Evolutionary conservation across 495 filamentous ascomycete species (phyloP), one percentile per base, ranked within the genome.

Genomic region (Penicillium dipodomyicola): DNA sequence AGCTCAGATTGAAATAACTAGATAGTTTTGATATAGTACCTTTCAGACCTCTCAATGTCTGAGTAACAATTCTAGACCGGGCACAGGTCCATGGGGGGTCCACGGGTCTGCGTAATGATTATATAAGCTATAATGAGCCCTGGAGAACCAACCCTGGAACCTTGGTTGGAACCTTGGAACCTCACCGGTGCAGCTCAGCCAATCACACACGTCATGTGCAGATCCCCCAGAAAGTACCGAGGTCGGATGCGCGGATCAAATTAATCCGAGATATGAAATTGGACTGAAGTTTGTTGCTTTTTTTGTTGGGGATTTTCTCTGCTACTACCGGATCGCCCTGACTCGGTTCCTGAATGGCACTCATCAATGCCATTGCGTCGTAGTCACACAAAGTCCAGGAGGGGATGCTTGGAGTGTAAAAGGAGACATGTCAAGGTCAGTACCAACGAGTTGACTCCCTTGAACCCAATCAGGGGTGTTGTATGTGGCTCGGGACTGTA

Each of bases 401-500:
- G 69, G 50, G 71, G 74, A 27, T 77, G 74, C 33, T 46, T 66
- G 30, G 67, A 72, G 57, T 77, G 74, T 56, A 77, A 73, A 55
- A 62, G 65, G 49, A 65, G 72, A 43, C 71, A 77, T 60, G 67
- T 75, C 35, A 74, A 73, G 65, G 70, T 72, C 4, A 19, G 68
- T 60, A 9, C 33, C 33, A 37, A 6, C 14, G 20, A 29, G 4
- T 27, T 14, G 27, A 8, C 14, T 15, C 20, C 23, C 25, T 7
- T 39, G 35, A n/a, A 9, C 14, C 6, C 23, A 2, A 8, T 20
- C 6, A 15, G 15, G 9, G 19, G 5, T 29, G n/a, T 9, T 30
- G 44, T 3, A 44, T 44, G 10, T 44, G 20, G 42, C 4, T 22
- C 15, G 11, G 17, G 15, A 17, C 8, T 41, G 39, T 41, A 17